These are phyloP conservation scores for Leccinum griseonigrum DNA, from an alignment of 1,284 basidiomycete genomes.

Conservation along the genomic window DNA sequence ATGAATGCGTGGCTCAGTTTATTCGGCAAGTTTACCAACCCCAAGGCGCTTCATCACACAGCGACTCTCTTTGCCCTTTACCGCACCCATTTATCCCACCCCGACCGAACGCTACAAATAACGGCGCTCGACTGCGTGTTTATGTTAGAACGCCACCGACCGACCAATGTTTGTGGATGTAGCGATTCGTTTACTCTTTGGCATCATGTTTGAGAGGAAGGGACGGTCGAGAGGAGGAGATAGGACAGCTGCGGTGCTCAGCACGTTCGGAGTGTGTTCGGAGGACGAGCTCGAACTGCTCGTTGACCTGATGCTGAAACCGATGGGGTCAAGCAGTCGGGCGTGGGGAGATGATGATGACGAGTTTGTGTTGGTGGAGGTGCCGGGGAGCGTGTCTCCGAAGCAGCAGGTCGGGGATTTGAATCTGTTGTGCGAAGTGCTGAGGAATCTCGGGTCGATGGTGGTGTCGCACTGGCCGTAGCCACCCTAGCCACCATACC, in stretches of 20 bases:
- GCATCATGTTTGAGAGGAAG: conserved; percentile 82
- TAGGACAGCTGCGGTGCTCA: conserved; percentile 75
- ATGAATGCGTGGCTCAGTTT: conserved; percentile 80
- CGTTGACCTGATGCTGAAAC: conserved; percentile 89
- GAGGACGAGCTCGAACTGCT: conserved; percentile 77
- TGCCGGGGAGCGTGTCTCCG: conserved; percentile 42
- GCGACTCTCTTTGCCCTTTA: conserved; percentile 72
- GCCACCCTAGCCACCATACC: conserved; percentile 12
- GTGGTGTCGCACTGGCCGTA: conserved; percentile 55
- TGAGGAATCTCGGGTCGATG: conserved; percentile 77
- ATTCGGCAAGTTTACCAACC: conserved; percentile 89
- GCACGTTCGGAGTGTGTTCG: conserved; percentile 68
- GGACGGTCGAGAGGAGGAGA: conserved; percentile 73
- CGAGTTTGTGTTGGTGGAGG: conserved; percentile 29
- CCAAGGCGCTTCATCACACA: conserved; percentile 79
- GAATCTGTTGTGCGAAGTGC: conserved; percentile 78
- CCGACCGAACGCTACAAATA: conserved; percentile 79
- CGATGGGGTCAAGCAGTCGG: conserved; percentile 48
- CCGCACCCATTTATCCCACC: conserved; percentile 77
- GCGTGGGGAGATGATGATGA: conserved; percentile 21
- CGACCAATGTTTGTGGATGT: conserved; percentile 72
- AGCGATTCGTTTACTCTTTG: conserved; percentile 81
- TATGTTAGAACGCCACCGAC: conserved; percentile 70
- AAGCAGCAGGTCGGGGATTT: conserved; percentile 86
- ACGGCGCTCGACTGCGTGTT: conserved; percentile 80